Evolutionary conservation across 2,329 filamentous ascomycete species (phyloP).

Genomic region (Cytospora piceae): DNA sequence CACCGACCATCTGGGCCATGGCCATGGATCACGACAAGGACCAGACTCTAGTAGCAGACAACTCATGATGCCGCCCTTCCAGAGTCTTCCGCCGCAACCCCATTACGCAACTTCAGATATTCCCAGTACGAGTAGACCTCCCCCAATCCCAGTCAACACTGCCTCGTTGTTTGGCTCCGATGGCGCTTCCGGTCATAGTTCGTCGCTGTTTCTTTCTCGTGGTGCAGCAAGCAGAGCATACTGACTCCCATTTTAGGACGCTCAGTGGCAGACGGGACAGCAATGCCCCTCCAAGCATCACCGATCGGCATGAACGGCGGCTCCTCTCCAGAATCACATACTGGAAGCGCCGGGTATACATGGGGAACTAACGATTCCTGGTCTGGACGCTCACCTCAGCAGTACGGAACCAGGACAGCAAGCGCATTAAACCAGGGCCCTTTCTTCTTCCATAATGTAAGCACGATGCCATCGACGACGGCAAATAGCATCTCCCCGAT

Average conservation of each 20-base stretch:
- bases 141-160: slow-evolving; percentile 34
- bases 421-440: slow-evolving; percentile 22
- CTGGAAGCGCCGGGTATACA: slow-evolving; percentile 29
- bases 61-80: slow-evolving; percentile 30
- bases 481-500: slow-evolving; percentile 29
- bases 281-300: slow-evolving; percentile 28
- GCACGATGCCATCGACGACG: slow-evolving; percentile 28
- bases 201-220: slow-evolving; percentile 32
- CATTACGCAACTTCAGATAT: slow-evolving; percentile 53
- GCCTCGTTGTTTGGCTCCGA: slow-evolving; percentile 53
- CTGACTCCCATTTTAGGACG: slow-evolving; percentile 27
- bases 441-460: slow-evolving; percentile 29
- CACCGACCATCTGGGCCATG: slow-evolving; percentile 29
- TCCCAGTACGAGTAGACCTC: slow-evolving; percentile 46
- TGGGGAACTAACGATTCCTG: slow-evolving; percentile 28
- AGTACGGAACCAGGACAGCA: slow-evolving; percentile 27
- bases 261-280: slow-evolving; percentile 27
- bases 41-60: slow-evolving; percentile 25
- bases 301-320: slow-evolving; percentile 28
- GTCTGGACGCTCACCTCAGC: slow-evolving; percentile 29
- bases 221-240: slow-evolving; percentile 32
- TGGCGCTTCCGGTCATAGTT: slow-evolving; percentile 41
- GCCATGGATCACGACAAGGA: slow-evolving; percentile 22
- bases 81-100: slow-evolving; percentile 53
- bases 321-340: slow-evolving; percentile 29